Evolutionary conservation across 78 protist species (phyloP), one percentile per base, ranked within the genome.

Genomic region (Mastigamoeba balamuthi): DNA sequence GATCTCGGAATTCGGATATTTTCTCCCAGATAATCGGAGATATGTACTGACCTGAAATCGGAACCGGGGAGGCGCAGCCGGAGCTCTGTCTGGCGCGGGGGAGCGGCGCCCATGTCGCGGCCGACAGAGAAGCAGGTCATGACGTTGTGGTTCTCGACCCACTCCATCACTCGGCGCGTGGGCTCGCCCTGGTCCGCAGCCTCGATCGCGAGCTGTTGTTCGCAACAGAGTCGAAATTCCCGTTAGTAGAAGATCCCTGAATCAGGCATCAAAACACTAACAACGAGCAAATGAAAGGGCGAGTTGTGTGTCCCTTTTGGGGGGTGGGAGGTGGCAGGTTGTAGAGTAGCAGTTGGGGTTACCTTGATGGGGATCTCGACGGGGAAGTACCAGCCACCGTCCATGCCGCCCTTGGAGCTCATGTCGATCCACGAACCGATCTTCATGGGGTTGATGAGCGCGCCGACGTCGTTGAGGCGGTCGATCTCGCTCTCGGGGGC

Each of bases 351-450:
- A n/a, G n/a, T n/a, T n/a, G n/a, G 33, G 17, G 17, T 48, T 48
- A 48, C 58, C 53, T 76, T 75, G 8, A 77, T 30, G 37, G 88
- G 84, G 1, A 83, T 83, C 17, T 83, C 88, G 10, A 85, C 89
- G 37, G 89, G 89, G 89, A 85, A 85, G 73, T 75, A 85, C 89
- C 89, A 85, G 41, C 89, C 89, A 38, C 89, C 89, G 43, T 85
- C 89, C 89, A 85, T 85, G 53, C 89, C 89, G 41, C 89, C 89
- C 37, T 77, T 78, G 30, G 74, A 74, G 8, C 83, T 75, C 89
- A 85, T 85, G 43, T 85, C 89, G 43, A 85, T 85, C 89, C 89
- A 85, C 7, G 85, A 79, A 10, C 89, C 89, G 74, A 85, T 85
- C 65, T 80, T 80, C 28, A 85, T 76, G 70, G 89, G 89, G 70